phyloP scores from a whole-genome alignment of 768 basidiomycete genomes.

The Dacryopinax primogenitus region DNA sequence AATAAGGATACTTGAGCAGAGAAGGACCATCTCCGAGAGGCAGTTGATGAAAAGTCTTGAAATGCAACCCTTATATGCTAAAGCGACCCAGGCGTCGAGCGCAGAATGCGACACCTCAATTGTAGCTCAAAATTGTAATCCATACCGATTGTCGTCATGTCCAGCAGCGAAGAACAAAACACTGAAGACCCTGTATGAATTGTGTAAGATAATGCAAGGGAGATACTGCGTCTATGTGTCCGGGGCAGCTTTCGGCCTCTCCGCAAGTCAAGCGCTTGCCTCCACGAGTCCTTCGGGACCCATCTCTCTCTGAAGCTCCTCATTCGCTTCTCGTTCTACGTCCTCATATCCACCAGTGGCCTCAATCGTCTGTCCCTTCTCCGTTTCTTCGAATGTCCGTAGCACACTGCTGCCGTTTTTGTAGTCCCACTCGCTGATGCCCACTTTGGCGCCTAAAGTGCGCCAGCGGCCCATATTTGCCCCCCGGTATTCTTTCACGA shows the following conservation, averaged over 20 bases:
- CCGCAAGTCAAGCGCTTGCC: background rate
- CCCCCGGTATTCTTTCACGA: constrained; percentile 41
- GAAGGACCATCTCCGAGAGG: background rate
- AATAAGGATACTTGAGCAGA: background rate
- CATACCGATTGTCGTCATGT: no score
- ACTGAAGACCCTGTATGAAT: no score
- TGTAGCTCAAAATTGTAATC: no score
- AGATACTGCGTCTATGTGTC: no score
- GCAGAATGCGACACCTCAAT: no score
- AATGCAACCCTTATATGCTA: no score
- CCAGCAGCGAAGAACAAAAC: no score
- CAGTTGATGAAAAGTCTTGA: background rate
- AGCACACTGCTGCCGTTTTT: constrained; percentile 30
- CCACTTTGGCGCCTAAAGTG: constrained; percentile 51
- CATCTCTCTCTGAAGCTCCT: background rate
- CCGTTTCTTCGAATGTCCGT: background rate
- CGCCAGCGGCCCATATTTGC: constrained; percentile 51
- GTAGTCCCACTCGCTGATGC: constrained; percentile 68
- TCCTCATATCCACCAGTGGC: background rate
- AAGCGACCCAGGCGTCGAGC: no score
- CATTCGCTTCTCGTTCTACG: background rate
- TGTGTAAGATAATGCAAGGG: no score
- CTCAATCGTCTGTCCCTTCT: background rate
- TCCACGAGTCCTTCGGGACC: background rate
- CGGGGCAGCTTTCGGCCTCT: no score